Evolutionary conservation across 108 stramenopile genomes (phyloP), one percentile per base, ranked within the genome.

Genomic region (Nannochloropsis salina): DNA sequence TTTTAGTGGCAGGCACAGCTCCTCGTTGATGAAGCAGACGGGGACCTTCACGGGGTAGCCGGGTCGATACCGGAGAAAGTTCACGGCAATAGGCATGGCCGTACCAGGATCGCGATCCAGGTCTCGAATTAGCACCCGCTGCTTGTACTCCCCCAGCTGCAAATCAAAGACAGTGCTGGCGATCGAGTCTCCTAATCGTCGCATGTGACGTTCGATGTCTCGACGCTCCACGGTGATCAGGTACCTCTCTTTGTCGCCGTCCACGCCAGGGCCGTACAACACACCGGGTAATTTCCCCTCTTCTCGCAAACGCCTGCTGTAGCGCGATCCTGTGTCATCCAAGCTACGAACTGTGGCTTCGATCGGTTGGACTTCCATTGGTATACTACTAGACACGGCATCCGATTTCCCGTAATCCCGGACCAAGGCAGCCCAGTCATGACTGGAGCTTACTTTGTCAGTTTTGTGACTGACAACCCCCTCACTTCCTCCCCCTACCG

Each of bases 21-120:
- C 82, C 5, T 82, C 82, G 21, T 82, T 82, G 20, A 82, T 21
- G 21, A 82, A 82, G 20, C 82, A 44, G 20, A 82, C 82, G 21
- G 82, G 82, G 5, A 82, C 44, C 42, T 45, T 20, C 8, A 82
- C 44, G 42, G 42, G 82, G 4, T 43, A 44, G 15, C 82, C 82
- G 8, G 82, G 82, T 15, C 82, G 82, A 45, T 82, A 82, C 44
- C 82, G 3, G 20, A 82, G 21, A 45, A 82, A 82, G 9, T 82
- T 82, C 20, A 82, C 82, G 21, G 61, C 61, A 74, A 74, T 74
- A 15, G 61, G 61, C 61, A 74, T n/a, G 4, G 61, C 61, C 61
- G 61, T 74, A 15, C 61, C 61, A n/a, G 61, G 61, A n/a, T 74
- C 61, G 20, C 61, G 61, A n/a, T 74, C 61, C n/a, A 74, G n/a